Evolutionary conservation across 257 asterid genomes (phyloP).

Genomic region (Capsicum baccatum): DNA sequence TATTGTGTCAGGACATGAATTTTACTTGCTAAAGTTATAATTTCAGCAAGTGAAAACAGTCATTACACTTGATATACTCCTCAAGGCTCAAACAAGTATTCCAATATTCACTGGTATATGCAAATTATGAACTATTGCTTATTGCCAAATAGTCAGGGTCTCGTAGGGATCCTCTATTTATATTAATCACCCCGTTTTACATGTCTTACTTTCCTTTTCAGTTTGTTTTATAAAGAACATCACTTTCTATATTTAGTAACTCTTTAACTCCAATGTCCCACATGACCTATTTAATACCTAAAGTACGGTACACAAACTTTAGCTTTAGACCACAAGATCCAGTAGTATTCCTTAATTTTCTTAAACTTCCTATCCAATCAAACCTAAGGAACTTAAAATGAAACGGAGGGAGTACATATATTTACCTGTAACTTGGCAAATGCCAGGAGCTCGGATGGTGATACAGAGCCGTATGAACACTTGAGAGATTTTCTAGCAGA

Average conservation of each 20-base stretch:
- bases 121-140: neutral
- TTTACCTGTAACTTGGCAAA: constrained; percentile 90
- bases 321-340: neutral
- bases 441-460: constrained; percentile 68
- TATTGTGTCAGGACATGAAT: neutral
- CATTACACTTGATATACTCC: neutral
- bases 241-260: neutral
- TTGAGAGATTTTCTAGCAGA: constrained; percentile 76
- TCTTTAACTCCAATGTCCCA: neutral
- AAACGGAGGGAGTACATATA: neutral
- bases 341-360: neutral
- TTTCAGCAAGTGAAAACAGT: neutral
- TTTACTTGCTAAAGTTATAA: neutral
- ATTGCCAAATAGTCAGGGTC: neutral
- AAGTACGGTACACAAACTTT: too few species aligned
- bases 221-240: neutral
- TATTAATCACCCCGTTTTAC: neutral
- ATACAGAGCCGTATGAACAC: constrained; percentile 61
- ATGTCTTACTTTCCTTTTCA: neutral
- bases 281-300: neutral
- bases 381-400: neutral
- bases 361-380: neutral
- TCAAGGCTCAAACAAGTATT: neutral
- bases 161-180: too few species aligned
- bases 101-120: neutral